Conservation (phyloP, 1,284 basidiomycete species). For the Cryptococcus sp. region DNA sequence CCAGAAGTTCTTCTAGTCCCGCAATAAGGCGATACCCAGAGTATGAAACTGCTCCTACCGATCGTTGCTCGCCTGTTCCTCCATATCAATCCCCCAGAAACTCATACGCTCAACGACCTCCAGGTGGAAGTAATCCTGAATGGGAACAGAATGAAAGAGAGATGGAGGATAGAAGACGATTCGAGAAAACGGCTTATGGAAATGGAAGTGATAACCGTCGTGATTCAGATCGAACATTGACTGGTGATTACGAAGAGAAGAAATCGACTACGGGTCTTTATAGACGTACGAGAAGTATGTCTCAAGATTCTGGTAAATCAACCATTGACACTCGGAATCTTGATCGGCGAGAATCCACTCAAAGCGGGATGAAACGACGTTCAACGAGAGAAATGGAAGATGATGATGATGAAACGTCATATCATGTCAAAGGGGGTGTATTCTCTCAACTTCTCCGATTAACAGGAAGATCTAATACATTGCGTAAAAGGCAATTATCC, state of each 20-base stretch:
- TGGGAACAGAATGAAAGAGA: neutral
- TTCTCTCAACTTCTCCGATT: constrained; percentile 27
- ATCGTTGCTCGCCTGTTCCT: constrained; percentile 7
- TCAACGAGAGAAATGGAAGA: constrained; percentile 27
- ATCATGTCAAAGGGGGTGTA: constrained; percentile 27
- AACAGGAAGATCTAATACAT: constrained; percentile 16
- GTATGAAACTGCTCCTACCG: neutral
- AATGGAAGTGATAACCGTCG: neutral
- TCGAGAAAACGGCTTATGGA: neutral
- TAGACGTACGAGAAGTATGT: constrained; percentile 4
- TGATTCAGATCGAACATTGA: constrained; percentile 11
- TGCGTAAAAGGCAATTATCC: constrained; percentile 14
- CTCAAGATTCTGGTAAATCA: constrained; percentile 10
- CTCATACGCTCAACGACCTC: neutral
- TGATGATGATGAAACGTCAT: constrained; percentile 11
- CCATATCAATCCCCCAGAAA: constrained; percentile 6
- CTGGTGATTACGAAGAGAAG: constrained; percentile 2
- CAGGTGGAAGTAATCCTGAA: neutral
- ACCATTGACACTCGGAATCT: neutral
- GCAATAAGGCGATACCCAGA: constrained; percentile 6
- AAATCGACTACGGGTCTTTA: too few relatives aligned
- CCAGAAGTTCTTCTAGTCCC: neutral
- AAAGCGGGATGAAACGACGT: constrained; percentile 17
- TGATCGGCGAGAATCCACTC: neutral
- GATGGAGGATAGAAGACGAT: neutral